Evolutionary conservation across 2,329 filamentous ascomycete species (phyloP).

Genomic region (Fusarium bactridioides): DNA sequence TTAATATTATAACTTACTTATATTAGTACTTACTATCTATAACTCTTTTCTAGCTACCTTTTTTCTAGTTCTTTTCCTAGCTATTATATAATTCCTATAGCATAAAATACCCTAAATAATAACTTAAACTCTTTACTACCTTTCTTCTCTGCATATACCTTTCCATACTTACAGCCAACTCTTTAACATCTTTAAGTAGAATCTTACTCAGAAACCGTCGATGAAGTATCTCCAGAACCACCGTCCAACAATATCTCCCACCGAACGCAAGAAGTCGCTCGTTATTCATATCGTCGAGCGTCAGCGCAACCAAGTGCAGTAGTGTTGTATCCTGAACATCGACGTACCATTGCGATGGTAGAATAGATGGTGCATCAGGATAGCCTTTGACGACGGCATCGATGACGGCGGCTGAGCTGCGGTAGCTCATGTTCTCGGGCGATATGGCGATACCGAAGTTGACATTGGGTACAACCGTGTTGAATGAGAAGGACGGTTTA

Average conservation of each 20-base stretch:
- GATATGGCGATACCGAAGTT: not conserved
- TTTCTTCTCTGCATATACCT: too few species aligned
- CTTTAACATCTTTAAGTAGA: fast-evolving
- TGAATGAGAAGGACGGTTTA: not conserved
- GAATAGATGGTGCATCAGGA: not conserved
- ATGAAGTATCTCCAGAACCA: not conserved
- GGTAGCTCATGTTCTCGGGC: not conserved
- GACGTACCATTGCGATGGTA: not conserved
- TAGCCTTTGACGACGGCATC: not conserved
- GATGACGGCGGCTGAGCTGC: not conserved
- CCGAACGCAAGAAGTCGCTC: not conserved
- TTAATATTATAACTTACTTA: too few species aligned
- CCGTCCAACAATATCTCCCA: not conserved
- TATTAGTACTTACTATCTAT: too few species aligned
- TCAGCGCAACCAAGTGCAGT: fast-evolving
- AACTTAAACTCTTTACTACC: too few species aligned
- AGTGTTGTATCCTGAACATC: not conserved
- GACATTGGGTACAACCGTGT: not conserved
- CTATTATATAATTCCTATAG: too few species aligned
- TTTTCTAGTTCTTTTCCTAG: too few species aligned
- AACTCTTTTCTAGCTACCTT: too few species aligned
- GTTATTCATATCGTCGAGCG: not conserved
- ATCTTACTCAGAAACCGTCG: not conserved
- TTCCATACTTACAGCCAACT: not conserved
- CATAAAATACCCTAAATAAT: too few species aligned